Percentiles rank a stretch among this genome's conserved stretches.
These are phyloP conservation scores for Metschnikowia chrysomelidarum DNA, from an alignment of 805 yeast genomes.

Conservation along the genomic window DNA sequence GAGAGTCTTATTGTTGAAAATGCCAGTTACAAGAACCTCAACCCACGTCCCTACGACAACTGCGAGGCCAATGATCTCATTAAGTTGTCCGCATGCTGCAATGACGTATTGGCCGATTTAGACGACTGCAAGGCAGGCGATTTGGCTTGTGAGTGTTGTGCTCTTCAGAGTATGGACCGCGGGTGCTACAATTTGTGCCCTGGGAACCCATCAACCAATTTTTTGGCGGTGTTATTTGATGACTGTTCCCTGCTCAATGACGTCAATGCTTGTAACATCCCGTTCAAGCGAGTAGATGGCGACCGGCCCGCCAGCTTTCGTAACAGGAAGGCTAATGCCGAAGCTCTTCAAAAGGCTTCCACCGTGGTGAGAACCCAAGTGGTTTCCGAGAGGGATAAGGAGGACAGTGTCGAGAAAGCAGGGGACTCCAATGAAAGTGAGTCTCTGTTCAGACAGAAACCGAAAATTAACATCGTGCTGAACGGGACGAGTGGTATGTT, in stretches of 20 bases:
- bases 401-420: conserved; percentile 2
- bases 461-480: conserved; percentile 11
- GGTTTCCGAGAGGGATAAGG: conserved; percentile 1
- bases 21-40: conserved; percentile 46
- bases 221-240: conserved; percentile 42
- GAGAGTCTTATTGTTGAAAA: conserved; percentile 23
- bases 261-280: conserved; percentile 50
- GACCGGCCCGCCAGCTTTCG: conserved; percentile 14
- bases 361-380: conserved; percentile 13
- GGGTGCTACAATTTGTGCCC: conserved; percentile 50
- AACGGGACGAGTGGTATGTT: too few relatives aligned
- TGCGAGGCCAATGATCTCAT: conserved; percentile 46
- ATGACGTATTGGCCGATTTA: conserved; percentile 43
- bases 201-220: conserved; percentile 46
- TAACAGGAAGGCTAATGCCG: conserved; percentile 8
- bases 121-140: conserved; percentile 54
- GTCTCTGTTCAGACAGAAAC: conserved; percentile 3
- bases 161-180: conserved; percentile 46
- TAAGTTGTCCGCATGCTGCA: conserved; percentile 44
- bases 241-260: conserved; percentile 49
- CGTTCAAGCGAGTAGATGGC: conserved; percentile 45
- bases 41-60: conserved; percentile 38
- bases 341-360: conserved; percentile 8
- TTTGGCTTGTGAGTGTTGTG: conserved; percentile 56
- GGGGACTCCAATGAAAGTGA: background rate